These are phyloP conservation scores for Scheffersomyces illinoinensis DNA, from an alignment of 1,139 yeast genomes.

Conservation along the genomic window DNA sequence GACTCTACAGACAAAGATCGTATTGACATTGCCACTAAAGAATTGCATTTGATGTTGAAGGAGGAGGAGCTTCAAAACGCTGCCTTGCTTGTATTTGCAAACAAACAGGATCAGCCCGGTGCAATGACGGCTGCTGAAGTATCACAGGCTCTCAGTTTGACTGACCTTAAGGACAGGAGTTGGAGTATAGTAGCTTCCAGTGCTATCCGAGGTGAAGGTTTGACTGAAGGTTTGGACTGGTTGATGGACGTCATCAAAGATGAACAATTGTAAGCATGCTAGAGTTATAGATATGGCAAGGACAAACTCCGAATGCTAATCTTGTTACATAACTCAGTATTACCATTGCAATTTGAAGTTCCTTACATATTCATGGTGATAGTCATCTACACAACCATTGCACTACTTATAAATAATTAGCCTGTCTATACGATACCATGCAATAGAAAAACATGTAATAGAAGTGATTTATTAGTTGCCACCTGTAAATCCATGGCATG, in stretches of 20 bases:
- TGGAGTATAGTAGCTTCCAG: constrained; percentile 98
- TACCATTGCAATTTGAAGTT: neutral
- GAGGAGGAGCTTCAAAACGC: constrained; percentile 92
- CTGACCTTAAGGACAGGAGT: constrained; percentile 89
- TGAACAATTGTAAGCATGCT: constrained; percentile 58
- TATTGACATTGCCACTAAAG: constrained; percentile 83
- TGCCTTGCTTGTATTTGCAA: constrained; percentile 92
- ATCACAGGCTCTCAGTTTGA: constrained; percentile 79
- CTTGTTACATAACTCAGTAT: neutral
- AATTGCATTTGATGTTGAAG: constrained; percentile 84
- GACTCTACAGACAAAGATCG: constrained; percentile 97
- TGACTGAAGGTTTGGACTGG: constrained; percentile 97
- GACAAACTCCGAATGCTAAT: neutral
- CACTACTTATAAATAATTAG: neutral
- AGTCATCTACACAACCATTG: neutral
- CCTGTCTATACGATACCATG: neutral
- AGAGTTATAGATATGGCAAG: neutral
- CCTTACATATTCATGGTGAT: neutral
- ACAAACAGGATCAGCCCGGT: constrained; percentile 95
- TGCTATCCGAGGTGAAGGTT: constrained; percentile 94
- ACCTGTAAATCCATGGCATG: neutral
- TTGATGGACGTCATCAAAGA: constrained; percentile 93
- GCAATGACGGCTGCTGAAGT: constrained; percentile 96
- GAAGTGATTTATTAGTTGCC: neutral
- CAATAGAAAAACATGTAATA: neutral